These are phyloP conservation scores for Mycena belliarum DNA, from an alignment of 768 basidiomycete species.

Conservation along the genomic window DNA sequence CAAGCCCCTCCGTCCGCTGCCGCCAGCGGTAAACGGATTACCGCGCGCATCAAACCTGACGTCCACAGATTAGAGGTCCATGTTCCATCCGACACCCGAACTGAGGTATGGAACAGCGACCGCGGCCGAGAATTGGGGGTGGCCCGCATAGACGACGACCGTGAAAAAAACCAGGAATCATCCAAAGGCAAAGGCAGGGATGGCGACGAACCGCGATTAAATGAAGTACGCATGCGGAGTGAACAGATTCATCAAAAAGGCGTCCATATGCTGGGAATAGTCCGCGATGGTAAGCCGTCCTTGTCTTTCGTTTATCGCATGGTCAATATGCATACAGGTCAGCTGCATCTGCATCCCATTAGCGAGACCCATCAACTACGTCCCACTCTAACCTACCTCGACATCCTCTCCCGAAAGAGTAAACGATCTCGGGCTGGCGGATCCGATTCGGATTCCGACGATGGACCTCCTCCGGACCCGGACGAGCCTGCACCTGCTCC, in stretches of 20 bases:
- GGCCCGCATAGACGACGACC: slow-evolving; percentile 72
- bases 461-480: slow-evolving; percentile 78
- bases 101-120: slow-evolving; percentile 81
- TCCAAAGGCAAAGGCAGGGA: slow-evolving; percentile 36
- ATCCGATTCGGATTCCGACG: slow-evolving; percentile 74
- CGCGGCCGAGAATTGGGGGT: slow-evolving; percentile 64
- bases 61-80: slow-evolving; percentile 72
- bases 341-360: slow-evolving; percentile 77
- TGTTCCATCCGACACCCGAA: slow-evolving; percentile 77
- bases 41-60: slow-evolving; percentile 68
- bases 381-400: slow-evolving; percentile 81
- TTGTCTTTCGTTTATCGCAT: slow-evolving; percentile 22
- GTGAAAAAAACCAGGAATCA: slow-evolving; percentile 74
- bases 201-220: slow-evolving; percentile 63
- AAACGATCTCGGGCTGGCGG: slow-evolving; percentile 50
- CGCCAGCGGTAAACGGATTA: slow-evolving; percentile 73
- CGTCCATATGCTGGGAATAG: slow-evolving; percentile 73
- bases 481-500: slow-evolving; percentile 61
- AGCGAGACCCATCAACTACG: slow-evolving; percentile 79
- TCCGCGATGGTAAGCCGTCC: slow-evolving; percentile 57
- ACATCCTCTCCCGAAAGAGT: slow-evolving; percentile 65
- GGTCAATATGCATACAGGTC: slow-evolving; percentile 41
- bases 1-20: slow-evolving; percentile 76
- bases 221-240: slow-evolving; percentile 71
- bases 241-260: slow-evolving; percentile 69